phyloP scores from a whole-genome alignment of 1,139 yeast genomes.

The Blastobotrys capitulatus region DNA sequence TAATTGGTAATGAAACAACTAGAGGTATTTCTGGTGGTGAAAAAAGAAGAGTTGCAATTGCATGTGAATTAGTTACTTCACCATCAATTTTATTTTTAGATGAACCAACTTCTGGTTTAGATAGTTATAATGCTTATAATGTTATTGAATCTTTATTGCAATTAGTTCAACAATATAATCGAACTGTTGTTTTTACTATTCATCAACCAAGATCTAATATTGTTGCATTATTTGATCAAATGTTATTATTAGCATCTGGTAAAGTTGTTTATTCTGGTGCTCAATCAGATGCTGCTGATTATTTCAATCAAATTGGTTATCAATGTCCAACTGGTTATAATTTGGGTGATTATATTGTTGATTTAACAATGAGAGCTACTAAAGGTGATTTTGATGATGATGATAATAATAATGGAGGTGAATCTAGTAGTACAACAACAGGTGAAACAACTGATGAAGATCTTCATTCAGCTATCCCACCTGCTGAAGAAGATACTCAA shows the following conservation, averaged over 20 bases:
- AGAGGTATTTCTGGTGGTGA: slow-evolving; percentile 96
- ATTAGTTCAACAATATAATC: slow-evolving; percentile 69
- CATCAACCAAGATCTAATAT: slow-evolving; percentile 98
- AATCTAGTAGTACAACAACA: slow-evolving; percentile 19
- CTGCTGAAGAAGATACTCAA: slow-evolving; percentile 43
- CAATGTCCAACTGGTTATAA: slow-evolving; percentile 85
- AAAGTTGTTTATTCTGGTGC: slow-evolving; percentile 78
- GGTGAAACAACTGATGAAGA: slow-evolving; percentile 31
- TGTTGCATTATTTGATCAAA: slow-evolving; percentile 81
- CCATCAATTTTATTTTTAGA: slow-evolving; percentile 72
- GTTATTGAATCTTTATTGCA: slow-evolving; percentile 81
- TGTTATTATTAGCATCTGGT: slow-evolving; percentile 78
- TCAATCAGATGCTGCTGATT: slow-evolving; percentile 51
- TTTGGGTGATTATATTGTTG: slow-evolving; percentile 89
- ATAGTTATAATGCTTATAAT: slow-evolving; percentile 86
- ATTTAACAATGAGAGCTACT: slow-evolving; percentile 67
- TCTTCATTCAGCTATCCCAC: slow-evolving; percentile 31
- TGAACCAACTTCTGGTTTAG: slow-evolving; percentile 94
- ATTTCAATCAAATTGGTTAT: slow-evolving; percentile 71
- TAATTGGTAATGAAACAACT: slow-evolving; percentile 83
- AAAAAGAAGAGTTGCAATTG: slow-evolving; percentile 77
- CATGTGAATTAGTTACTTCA: slow-evolving; percentile 66
- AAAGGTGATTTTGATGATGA: slow-evolving; percentile 3
- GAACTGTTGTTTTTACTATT: slow-evolving; percentile 87
- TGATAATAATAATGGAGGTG: not conserved